A percentile compares a stretch with the other conserved stretches of the same genome.
phyloP scores from a whole-genome alignment of 2,329 filamentous ascomycete species.

The Pseudonectria buxi region DNA sequence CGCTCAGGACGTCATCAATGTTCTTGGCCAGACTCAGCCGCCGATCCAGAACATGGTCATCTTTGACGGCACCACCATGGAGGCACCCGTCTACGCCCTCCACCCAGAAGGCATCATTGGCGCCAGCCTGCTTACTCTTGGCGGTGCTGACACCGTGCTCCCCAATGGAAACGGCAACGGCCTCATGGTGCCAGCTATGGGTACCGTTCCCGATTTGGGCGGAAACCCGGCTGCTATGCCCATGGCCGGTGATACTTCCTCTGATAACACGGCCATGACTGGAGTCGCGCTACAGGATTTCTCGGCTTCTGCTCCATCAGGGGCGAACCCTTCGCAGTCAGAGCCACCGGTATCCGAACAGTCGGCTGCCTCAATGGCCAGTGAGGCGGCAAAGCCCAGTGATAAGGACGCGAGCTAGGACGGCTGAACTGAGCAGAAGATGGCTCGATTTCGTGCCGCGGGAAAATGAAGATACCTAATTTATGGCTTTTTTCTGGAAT shows the following conservation, averaged over 20 bases:
- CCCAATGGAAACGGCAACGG: slow-evolving; percentile 18
- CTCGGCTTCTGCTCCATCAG: slow-evolving; percentile 9
- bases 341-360: slow-evolving; percentile 6
- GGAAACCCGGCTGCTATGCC: slow-evolving; percentile 18
- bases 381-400: slow-evolving; percentile 4
- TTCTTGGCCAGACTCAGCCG: slow-evolving; percentile 83
- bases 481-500: neutral
- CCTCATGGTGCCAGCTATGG: slow-evolving; percentile 18
- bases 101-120: slow-evolving; percentile 61
- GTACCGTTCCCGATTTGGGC: slow-evolving; percentile 15
- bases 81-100: slow-evolving; percentile 73
- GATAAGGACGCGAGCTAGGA: slow-evolving; percentile 3
- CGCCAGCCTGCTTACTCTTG: slow-evolving; percentile 35
- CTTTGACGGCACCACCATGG: slow-evolving; percentile 78
- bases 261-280: slow-evolving; percentile 8
- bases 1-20: slow-evolving; percentile 95
- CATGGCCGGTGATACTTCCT: slow-evolving; percentile 12
- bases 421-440: neutral
- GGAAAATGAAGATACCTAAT: slow-evolving; percentile 3
- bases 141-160: slow-evolving; percentile 8
- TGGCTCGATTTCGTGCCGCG: neutral
- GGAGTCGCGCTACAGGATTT: slow-evolving; percentile 11
- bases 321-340: slow-evolving; percentile 2
- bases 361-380: slow-evolving; percentile 4
- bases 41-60: slow-evolving; percentile 92